phyloP scores from a whole-genome alignment of 2,329 filamentous ascomycete species.

The Daldinia sp. region DNA sequence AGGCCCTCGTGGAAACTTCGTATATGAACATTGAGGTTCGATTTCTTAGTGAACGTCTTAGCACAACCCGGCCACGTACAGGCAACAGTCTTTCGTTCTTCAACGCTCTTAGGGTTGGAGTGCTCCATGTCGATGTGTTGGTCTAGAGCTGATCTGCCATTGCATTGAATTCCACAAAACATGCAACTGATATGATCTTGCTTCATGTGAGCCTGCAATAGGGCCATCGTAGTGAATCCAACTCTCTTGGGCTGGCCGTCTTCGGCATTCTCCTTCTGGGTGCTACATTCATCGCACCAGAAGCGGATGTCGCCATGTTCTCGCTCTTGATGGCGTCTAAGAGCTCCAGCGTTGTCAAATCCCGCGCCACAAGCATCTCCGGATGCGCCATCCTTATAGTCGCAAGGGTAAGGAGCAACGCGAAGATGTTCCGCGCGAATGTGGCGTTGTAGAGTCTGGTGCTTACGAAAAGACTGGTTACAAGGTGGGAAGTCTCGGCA shows the following conservation, averaged over 20 bases:
- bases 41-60: slow-evolving; percentile 82
- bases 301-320: slow-evolving; percentile 78
- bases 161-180: slow-evolving; percentile 78
- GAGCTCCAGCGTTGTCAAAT: slow-evolving; percentile 78
- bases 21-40: slow-evolving; percentile 86
- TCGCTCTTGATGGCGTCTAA: slow-evolving; percentile 77
- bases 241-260: slow-evolving; percentile 55
- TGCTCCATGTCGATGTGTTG: slow-evolving; percentile 84
- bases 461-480: slow-evolving; percentile 84
- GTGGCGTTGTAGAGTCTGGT: slow-evolving; percentile 86
- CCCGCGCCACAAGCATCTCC: slow-evolving; percentile 68
- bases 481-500: slow-evolving; percentile 79
- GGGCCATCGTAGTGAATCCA: slow-evolving; percentile 77
- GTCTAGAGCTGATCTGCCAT: slow-evolving; percentile 74
- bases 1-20: slow-evolving; percentile 81
- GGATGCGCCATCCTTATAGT: slow-evolving; percentile 54
- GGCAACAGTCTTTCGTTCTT: slow-evolving; percentile 72
- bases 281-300: slow-evolving; percentile 80
- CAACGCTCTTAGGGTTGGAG: slow-evolving; percentile 66
- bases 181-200: slow-evolving; percentile 80
- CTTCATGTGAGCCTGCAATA: slow-evolving; percentile 79
- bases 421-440: slow-evolving; percentile 81
- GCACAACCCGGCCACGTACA: slow-evolving; percentile 78
- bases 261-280: slow-evolving; percentile 54
- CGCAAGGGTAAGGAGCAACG: slow-evolving; percentile 78